These are phyloP conservation scores for Marchantia polymorpha DNA, from an alignment of 225 moss, liverwort and hornwort genomes.

Conservation along the genomic window DNA sequence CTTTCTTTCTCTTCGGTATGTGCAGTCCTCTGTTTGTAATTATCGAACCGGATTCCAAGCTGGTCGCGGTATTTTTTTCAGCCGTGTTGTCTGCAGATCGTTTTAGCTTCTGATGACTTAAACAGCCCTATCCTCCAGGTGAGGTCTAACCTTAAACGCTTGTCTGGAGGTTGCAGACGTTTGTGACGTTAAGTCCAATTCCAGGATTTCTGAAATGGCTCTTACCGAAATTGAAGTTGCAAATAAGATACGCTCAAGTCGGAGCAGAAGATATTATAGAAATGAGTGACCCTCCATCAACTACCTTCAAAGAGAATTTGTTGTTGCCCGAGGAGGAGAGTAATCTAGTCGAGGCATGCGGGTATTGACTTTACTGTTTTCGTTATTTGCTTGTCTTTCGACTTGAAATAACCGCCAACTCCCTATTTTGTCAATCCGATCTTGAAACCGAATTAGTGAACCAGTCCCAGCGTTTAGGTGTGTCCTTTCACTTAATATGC, in stretches of 20 bases:
- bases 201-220: constrained; percentile 86
- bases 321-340: constrained; percentile 61
- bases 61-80: background rate
- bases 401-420: background rate
- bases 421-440: background rate
- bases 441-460: no score
- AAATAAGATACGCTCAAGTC: constrained; percentile 50
- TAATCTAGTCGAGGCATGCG: constrained; percentile 30
- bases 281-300: constrained; percentile 22
- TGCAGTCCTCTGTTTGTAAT: background rate
- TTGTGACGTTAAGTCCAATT: constrained; percentile 85
- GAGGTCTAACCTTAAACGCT: background rate
- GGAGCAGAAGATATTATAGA: constrained; percentile 9
- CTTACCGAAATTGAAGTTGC: constrained; percentile 68
- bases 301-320: constrained; percentile 61
- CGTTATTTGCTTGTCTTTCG: no score
- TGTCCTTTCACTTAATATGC: no score
- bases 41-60: background rate
- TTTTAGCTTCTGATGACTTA: background rate
- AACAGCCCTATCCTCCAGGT: background rate
- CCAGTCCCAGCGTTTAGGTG: no score
- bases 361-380: constrained; percentile 15
- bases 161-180: constrained; percentile 58
- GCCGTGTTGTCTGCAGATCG: background rate
- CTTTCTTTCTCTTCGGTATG: background rate